Conservation (phyloP, 148 eudicot genomes). For the Vaccinium corymbosum region DNA sequence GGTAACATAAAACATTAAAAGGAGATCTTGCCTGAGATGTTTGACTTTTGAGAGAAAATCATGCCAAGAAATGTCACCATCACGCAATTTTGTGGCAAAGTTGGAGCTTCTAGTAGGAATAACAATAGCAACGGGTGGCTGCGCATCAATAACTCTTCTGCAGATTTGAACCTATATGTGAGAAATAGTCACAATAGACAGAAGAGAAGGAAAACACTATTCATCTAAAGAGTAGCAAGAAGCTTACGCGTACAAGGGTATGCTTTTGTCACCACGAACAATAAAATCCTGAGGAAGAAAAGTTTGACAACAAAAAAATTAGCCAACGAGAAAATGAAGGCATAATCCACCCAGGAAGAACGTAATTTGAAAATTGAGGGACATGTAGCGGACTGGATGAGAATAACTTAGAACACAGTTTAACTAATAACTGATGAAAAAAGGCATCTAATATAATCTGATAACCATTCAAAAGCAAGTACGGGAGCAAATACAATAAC, state of each 20-base stretch:
- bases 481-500: neutral
- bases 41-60: slow-evolving; percentile 55
- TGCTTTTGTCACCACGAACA: slow-evolving; percentile 71
- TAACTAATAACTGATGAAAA: neutral
- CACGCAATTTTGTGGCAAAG: slow-evolving; percentile 47
- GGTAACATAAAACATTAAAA: neutral
- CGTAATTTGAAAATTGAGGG: neutral
- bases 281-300: slow-evolving; percentile 57
- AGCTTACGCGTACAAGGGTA: slow-evolving; percentile 78
- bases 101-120: slow-evolving; percentile 42
- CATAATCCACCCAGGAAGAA: neutral
- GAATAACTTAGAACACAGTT: neutral
- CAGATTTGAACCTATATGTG: slow-evolving; percentile 27
- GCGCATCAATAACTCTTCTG: slow-evolving; percentile 88
- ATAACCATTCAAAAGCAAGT: neutral
- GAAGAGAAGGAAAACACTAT: slow-evolving; percentile 4
- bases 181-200: slow-evolving; percentile 17
- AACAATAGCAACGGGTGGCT: slow-evolving; percentile 78
- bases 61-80: slow-evolving; percentile 78
- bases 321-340: slow-evolving; percentile 2
- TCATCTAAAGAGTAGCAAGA: slow-evolving; percentile 14
- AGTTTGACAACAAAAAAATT: neutral
- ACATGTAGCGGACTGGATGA: neutral
- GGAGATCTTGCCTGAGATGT: slow-evolving; percentile 40
- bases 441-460: neutral